Evolutionary conservation across 2,329 filamentous ascomycete genomes (phyloP), one percentile per base, ranked within the genome.

Genomic region (Trichoderma koningii): DNA sequence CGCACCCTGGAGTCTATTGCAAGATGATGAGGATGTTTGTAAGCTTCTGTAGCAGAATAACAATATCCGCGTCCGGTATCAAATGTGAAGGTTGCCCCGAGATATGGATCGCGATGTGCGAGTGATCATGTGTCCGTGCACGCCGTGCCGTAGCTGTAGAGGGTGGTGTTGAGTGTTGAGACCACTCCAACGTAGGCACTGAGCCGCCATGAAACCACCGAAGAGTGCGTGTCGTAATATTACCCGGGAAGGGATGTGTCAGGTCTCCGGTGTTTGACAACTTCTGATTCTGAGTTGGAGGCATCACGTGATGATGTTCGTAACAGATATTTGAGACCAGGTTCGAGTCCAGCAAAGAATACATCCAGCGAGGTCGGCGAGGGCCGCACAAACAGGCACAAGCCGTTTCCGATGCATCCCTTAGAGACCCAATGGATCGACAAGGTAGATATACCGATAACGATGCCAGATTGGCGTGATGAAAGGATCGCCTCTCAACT

Each of bases 1-100:
- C 64, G 66, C 69, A 69, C 68, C 66, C 63, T 68, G 69, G 67
- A 68, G 64, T 66, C 62, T 38, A 50, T 64, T 30, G 47, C 44
- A 34, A 66, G 50, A 55, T 44, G 21, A 45, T 53, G 50, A 42
- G 51, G 42, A 51, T 52, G 45, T 51, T 30, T 48, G 52, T 47
- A 64, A 66, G 65, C 48, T 41, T 47, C 50, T 64, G 65, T 64
- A 64, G 65, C 28, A 48, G 6, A 28, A 65, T 62, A 53, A 52
- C 61, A 62, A 19, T 48, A 45, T 30, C 41, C 38, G 53, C 62
- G 62, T 30, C 56, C 56, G 34, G 55, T 50, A 30, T 57, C 17
- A 17, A 15, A 38, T 12, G 55, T 59, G 21, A 41, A 26, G 21
- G 51, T 34, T 48, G 15, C 19, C 3, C 19, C 15, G 12, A 34